Base-by-base conservation (phyloP, 257 asterid genomes). In the Nemophila menziesii region DNA sequence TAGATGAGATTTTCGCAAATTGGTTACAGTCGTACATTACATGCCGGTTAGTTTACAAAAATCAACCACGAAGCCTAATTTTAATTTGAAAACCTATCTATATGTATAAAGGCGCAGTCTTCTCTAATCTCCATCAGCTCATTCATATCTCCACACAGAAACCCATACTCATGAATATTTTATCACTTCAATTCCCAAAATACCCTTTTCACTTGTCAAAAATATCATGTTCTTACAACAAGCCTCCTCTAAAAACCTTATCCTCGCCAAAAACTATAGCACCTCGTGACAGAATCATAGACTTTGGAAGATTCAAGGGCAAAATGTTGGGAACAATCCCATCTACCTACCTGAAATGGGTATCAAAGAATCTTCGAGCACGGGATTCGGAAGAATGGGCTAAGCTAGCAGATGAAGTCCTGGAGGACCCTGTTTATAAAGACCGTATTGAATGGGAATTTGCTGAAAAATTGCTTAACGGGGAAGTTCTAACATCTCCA, bases 391-490 rank as follows among this genome's bases (percentile, higher is more conserved):
- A 65, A 33, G 84, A 74, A 52, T 86, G 96, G 96, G 94, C 93
- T 13, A 65, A 59, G 45, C 66, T 76, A 8, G 83, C 94, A 9
- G 96, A 86, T 49, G 66, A 73, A 24, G 94, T 86, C 20, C 77
- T 86, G 10, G 44, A 16, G 8, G 96, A 86, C 69, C 78, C 92
- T 5, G 58, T 79, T 4, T 82, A 86, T 69, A 57, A 51, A 8
- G 94, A 86, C 69, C 62, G 92, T n/a, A 54, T 86, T 16, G 96
- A 82, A 48, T 86, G 96, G 93, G 96, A 86, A 57, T 57, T 60
- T 19, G 96, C 93, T 8, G 74, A 82, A 65, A 72, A 57, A 19
- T 44, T 79, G n/a, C 75, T 86, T 0, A 72, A 43, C 40, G 94
- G 96, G 8, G 64, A 70, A 57, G 54, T 44, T 39, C 44, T 55